phyloP scores from a whole-genome alignment of 768 basidiomycete genomes.

The Thelephora aurantiotincta region DNA sequence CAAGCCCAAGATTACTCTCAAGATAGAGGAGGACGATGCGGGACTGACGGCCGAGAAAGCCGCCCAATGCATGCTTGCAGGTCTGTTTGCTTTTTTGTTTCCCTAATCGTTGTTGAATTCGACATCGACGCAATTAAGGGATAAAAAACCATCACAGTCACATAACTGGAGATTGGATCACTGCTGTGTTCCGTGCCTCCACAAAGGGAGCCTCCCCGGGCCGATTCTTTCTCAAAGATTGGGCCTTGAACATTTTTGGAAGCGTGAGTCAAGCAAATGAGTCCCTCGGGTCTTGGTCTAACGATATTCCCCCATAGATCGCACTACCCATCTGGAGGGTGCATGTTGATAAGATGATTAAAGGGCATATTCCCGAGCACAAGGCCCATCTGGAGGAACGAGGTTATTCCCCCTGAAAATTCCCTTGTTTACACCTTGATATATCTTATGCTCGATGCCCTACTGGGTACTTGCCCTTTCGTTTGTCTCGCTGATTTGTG shows the following conservation, averaged over 20 bases:
- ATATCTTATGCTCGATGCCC: too few species aligned
- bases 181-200: slow-evolving; percentile 50
- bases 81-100: slow-evolving; percentile 18
- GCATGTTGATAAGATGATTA: slow-evolving; percentile 21
- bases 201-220: slow-evolving; percentile 50
- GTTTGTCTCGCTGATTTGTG: too few species aligned
- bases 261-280: slow-evolving; percentile 19
- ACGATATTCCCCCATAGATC: slow-evolving; percentile 14
- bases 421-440: neutral
- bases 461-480: too few species aligned
- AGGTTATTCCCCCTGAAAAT: slow-evolving; percentile 2
- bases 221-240: slow-evolving; percentile 47
- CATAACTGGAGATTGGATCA: slow-evolving; percentile 60
- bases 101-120: neutral
- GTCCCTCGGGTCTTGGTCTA: neutral
- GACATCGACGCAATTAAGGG: slow-evolving; percentile 24
- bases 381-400: slow-evolving; percentile 17
- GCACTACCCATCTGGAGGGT: slow-evolving; percentile 25
- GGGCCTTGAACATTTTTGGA: slow-evolving; percentile 25
- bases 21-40: slow-evolving; percentile 64
- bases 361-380: slow-evolving; percentile 21
- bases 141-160: slow-evolving; percentile 58
- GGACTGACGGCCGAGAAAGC: slow-evolving; percentile 50
- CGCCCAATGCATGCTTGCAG: slow-evolving; percentile 43
- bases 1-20: slow-evolving; percentile 62